Base-by-base conservation (phyloP, 805 yeast species). In the Candida sithepensis region DNA sequence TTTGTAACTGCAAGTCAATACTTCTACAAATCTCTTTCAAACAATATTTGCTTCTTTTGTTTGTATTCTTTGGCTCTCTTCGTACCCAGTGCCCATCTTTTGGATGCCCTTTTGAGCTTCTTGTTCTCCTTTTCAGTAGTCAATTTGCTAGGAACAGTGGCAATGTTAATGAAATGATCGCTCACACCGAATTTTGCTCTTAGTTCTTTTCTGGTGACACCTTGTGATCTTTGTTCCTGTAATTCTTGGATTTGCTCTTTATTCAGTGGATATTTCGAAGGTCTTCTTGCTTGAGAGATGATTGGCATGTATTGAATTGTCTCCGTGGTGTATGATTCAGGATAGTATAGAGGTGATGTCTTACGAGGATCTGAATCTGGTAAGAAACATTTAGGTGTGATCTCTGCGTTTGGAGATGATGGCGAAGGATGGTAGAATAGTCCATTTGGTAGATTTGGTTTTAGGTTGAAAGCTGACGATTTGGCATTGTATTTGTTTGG, bases 371-470 rank as follows among this genome's bases (percentile, higher is more conserved):
- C 72, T 1, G 48, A 10, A 3, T 55, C 56, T 2, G 72, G 71
- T 36, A 68, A 47, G 40, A 68, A 67, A 1, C 65, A 64, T 47
- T 60, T 63, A 26, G 72, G 72, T 3, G 71, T 68, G 13, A 61
- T 50, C 42, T 57, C 57, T 7, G 69, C 66, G 22, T 59, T 57
- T 36, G 58, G 52, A 4, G 66, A 54, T 1, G 71, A 61, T 32
- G 71, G 72, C 13, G 72, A 61, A 30, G 72, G 72, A 44, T 66
- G 68, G 46, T 55, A 64, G 46, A 55, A 65, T 9, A 68, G 42
- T 1, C 72, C 72, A 12, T 57, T 51, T 13, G 71, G 71, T 24
- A 67, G 50, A 10, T 45, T 45, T 22, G 69, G 70, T 43, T 58
- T 66, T 24, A 67, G 38, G 44, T 68, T 68, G 56, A 66, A 68